These are phyloP conservation scores for Cladosporium sp. DNA, from an alignment of 2,329 filamentous ascomycete genomes.

Conservation along the genomic window DNA sequence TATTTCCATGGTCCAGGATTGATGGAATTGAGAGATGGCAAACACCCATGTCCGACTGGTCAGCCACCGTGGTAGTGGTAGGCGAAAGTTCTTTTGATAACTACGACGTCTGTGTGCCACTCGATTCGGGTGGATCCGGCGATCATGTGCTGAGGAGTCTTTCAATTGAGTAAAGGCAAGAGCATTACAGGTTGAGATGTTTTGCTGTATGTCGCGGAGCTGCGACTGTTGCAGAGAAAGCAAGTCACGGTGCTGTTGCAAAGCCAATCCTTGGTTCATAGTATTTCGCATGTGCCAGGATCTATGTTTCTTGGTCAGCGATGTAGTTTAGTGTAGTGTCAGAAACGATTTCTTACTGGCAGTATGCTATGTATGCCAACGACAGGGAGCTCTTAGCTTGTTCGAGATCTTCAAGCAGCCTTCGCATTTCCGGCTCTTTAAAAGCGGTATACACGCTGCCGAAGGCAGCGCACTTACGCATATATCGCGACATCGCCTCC, in stretches of 20 bases:
- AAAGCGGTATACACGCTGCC: slow-evolving; percentile 11
- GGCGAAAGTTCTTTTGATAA: neutral
- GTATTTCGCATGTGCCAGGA: neutral
- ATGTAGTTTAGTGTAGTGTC: neutral
- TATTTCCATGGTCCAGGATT: neutral
- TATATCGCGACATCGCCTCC: neutral
- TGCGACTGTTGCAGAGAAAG: neutral
- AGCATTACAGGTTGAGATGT: neutral
- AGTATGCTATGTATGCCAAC: slow-evolving; percentile 12
- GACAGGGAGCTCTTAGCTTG: slow-evolving; percentile 10
- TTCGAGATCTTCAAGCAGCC: slow-evolving; percentile 9
- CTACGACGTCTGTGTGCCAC: neutral
- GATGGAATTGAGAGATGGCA: neutral
- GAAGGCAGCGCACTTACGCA: neutral
- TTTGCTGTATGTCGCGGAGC: neutral
- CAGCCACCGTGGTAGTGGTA: neutral
- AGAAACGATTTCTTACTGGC: neutral
- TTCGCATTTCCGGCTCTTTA: slow-evolving; percentile 11
- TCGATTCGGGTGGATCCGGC: no score
- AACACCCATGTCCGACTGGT: neutral
- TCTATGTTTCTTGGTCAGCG: neutral
- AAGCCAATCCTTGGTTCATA: neutral
- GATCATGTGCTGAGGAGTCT: neutral
- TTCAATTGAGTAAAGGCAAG: neutral
- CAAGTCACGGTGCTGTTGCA: neutral